Evolutionary conservation across 2,329 filamentous ascomycete species (phyloP), one percentile per base, ranked within the genome.

Genomic region (Cercospora sp.): DNA sequence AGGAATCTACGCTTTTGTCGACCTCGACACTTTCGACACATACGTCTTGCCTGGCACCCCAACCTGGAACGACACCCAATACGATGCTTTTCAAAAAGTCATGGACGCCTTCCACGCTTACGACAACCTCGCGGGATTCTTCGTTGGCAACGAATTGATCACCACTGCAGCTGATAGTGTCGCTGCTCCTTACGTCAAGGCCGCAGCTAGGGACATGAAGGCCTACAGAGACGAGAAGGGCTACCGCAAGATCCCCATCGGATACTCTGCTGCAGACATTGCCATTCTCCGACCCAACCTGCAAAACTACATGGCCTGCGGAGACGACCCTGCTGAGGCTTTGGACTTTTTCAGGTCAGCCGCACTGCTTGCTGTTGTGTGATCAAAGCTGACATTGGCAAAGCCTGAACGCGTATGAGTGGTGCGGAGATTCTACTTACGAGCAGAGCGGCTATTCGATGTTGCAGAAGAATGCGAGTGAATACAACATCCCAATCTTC

Each of bases 231-330:
- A 91, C 75, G 81, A 83, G 63, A 91, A 93, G 82, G 86, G 86
- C 9, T 96, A 95, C 80, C 90, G 93, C 73, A 83, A 89, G 51
- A 92, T 97, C 71, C 93, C 92, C 10, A 85, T 96, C 66, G 93
- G 93, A 65, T 97, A 97, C 82, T 93, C 91, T 8, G 92, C 92
- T 10, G 92, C 93, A 43, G 93, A 96, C 78, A 94, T 96, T 75
- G 86, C 90, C 3, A 85, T 89, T 67, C 82, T 89, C 13, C 86
- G 87, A 13, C 88, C 87, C 30, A 89, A 88, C 83, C 80, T 89
- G 58, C 87, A 89, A 74, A 86, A 90, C 75, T 97, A 95, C 79
- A 84, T 97, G 53, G 91, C 91, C 12, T 97, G 93, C 79, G 91
- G 91, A 69, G 84, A 84, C 71, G 89, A 95, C 75, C 72, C 84